A percentile compares a stretch with the other conserved stretches of the same genome.
Conservation (phyloP, 202 grass and related monocot genomes). For the Miscanthus sacchariflorus region DNA sequence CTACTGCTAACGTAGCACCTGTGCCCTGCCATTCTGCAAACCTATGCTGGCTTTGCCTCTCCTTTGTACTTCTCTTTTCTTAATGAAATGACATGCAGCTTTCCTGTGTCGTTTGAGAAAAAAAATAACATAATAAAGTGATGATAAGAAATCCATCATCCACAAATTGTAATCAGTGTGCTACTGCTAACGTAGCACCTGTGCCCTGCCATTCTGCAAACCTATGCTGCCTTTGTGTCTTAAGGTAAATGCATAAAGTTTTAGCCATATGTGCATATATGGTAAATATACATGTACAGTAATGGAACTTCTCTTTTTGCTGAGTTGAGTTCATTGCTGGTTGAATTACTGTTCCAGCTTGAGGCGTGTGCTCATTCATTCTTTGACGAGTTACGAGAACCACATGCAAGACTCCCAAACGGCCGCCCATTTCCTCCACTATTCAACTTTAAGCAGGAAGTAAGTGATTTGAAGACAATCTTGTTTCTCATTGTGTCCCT, state of each 20-base stretch:
- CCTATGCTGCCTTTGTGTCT: slow-evolving; percentile 16
- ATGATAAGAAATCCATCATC: background rate
- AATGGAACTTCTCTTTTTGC: background rate
- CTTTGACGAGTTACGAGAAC: slow-evolving; percentile 56
- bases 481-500: background rate
- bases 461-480: slow-evolving; percentile 46
- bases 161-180: background rate
- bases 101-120: background rate
- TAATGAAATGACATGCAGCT: background rate
- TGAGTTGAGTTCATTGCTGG: slow-evolving; percentile 1
- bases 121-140: background rate
- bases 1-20: background rate
- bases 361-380: slow-evolving; percentile 60
- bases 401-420: slow-evolving; percentile 52
- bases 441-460: slow-evolving; percentile 60
- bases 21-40: background rate
- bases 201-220: background rate
- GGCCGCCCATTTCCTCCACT: slow-evolving; percentile 52
- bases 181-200: background rate
- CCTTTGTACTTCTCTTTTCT: background rate
- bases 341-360: slow-evolving; percentile 48
- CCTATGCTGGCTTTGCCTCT: slow-evolving; percentile 3
- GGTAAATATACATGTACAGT: background rate
- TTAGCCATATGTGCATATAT: background rate
- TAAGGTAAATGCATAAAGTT: slow-evolving; percentile 2